phyloP scores from a whole-genome alignment of 371 early-diverging fungal genomes.

The Mortierella sp. region DNA sequence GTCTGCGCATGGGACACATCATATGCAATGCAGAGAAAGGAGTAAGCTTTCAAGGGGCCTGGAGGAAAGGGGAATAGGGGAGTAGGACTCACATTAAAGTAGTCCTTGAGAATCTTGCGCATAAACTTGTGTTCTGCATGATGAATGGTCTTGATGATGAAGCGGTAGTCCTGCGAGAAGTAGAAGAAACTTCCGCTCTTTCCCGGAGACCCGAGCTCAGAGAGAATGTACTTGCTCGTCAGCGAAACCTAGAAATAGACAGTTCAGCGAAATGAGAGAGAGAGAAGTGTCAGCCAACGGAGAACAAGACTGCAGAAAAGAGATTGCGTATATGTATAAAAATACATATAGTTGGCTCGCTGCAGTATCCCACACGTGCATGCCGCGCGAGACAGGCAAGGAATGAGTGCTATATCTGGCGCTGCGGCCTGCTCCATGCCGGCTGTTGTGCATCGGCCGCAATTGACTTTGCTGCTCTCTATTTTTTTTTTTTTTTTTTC shows the following conservation, averaged over 20 bases:
- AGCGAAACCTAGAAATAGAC: conserved; percentile 75
- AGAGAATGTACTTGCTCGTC: conserved; percentile 95
- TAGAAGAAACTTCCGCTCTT: conserved; percentile 97
- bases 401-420: no score
- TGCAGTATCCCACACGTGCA: no score
- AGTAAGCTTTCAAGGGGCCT: not conserved
- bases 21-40: conserved; percentile 5
- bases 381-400: no score
- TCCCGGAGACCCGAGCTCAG: conserved; percentile 95
- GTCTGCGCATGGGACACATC: not conserved
- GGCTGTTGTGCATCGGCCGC: no score
- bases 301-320: no score
- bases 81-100: conserved; percentile 71
- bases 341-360: no score
- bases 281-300: no score
- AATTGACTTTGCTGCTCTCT: not conserved
- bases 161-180: conserved; percentile 95
- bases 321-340: not conserved
- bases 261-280: not conserved
- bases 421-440: no score
- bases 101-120: conserved; percentile 84
- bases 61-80: not conserved
- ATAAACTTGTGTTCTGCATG: conserved; percentile 94
- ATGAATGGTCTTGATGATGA: conserved; percentile 98
- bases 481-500: not conserved